Percentiles rank a stretch among this genome's conserved stretches.
Evolutionary conservation across 225 moss, liverwort and hornwort species (phyloP).

Genomic region (Lunularia cruciata): DNA sequence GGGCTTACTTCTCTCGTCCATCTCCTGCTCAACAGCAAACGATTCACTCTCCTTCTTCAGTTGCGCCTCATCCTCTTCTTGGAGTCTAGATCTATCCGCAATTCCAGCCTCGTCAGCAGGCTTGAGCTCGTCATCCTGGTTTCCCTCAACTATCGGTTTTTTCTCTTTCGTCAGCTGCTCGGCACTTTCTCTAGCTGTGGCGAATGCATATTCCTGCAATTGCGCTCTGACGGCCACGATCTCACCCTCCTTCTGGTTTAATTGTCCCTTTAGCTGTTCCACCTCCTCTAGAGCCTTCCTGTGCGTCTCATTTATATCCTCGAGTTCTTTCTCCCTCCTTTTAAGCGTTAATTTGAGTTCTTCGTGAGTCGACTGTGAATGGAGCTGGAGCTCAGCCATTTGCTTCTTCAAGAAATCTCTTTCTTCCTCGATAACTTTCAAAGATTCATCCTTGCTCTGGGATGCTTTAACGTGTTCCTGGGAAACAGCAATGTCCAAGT

Average conservation of each 20-base stretch:
- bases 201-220: constrained; percentile 27
- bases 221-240: constrained; percentile 34
- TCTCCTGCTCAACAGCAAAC: constrained; percentile 20
- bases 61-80: constrained; percentile 33
- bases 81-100: constrained; percentile 28
- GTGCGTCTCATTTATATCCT: constrained; percentile 15
- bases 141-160: constrained; percentile 15
- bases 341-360: constrained; percentile 26
- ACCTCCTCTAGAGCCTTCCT: constrained; percentile 23
- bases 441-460: constrained; percentile 12
- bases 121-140: constrained; percentile 16
- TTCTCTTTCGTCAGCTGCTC: constrained; percentile 1
- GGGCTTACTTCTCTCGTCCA: constrained; percentile 24
- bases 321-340: constrained; percentile 35
- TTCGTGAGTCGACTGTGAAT: constrained; percentile 22
- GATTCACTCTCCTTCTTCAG: constrained; percentile 12
- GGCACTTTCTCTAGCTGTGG: constrained; percentile 35
- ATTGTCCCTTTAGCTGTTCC: constrained; percentile 18
- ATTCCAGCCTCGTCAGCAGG: constrained; percentile 42
- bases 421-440: constrained; percentile 39
- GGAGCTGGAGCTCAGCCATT: constrained; percentile 30
- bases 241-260: constrained; percentile 42
- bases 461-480: constrained; percentile 32
- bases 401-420: constrained; percentile 29
- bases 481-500: too few species aligned